Base-by-base conservation (phyloP, 2,329 filamentous ascomycete genomes). In the Rhexocercosporidium sp. region DNA sequence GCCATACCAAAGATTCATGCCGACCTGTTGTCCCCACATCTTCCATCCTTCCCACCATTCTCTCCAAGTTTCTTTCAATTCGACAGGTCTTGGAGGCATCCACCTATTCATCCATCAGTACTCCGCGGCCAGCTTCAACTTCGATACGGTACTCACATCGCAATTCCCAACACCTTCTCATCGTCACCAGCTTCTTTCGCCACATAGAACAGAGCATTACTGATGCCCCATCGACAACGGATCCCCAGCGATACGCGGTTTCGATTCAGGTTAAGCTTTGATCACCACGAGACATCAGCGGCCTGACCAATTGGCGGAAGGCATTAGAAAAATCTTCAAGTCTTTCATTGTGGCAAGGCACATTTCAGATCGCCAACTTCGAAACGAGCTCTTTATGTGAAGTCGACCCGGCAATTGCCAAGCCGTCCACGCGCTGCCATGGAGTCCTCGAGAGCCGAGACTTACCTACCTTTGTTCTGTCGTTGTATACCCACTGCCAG, bases 201-300 rank as follows among this genome's bases (percentile, higher is more conserved):
- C 66, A 92, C 88, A 71, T 90, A 86, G 79, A 92, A 91, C 44
- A 91, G 84, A 62, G 86, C 89, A 75, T 90, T 88, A 62, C 85
- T 83, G 76, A 93, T 90, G 29, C 90, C 90, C 87, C 90, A 92
- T 70, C 82, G 81, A 79, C 90, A 92, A 62, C 91, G 86, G 1
- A 90, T 85, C 1, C 82, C 84, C 22, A 76, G 66, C 41, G 74
- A 75, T 4, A 75, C 70, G 20, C 70, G 64, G 61, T 73, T 72
- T 68, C 71, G 68, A 59, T 65, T 61, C 37, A 73, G 62, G 46
- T 74, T 69, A 44, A 73, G 67, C 69, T 73, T 66, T 56, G 64
- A 62, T 59, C 62, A 59, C 44, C 44, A 64, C 25, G 20, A 39
- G 59, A 57, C 25, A 59, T 69, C 25, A 71, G 67, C 57, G 3